These are phyloP conservation scores for Camelina laxa DNA, from an alignment of 345 rosid genomes.

Conservation along the genomic window DNA sequence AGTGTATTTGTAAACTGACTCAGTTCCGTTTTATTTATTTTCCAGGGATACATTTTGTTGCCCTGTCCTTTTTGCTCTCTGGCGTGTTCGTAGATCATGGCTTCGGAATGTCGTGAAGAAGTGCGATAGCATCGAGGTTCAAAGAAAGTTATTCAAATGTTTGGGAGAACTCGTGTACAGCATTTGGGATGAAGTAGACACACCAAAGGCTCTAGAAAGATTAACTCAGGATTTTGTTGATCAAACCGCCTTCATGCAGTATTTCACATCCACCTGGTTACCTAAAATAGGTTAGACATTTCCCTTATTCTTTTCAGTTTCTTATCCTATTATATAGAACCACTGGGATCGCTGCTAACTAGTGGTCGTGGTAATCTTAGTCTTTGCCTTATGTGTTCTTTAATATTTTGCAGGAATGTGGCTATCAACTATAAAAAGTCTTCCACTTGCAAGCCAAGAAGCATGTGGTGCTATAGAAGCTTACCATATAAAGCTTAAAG, in stretches of 20 bases:
- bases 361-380: not conserved
- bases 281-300: conserved; percentile 84
- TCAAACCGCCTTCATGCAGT: conserved; percentile 77
- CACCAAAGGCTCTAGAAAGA: conserved; percentile 60
- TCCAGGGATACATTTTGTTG: conserved; percentile 82
- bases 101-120: conserved; percentile 77
- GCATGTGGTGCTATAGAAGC: conserved; percentile 96
- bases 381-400: conserved; percentile 17
- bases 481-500: conserved; percentile 91
- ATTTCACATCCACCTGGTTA: conserved; percentile 80
- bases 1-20: conserved; percentile 1
- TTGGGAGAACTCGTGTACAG: conserved; percentile 72
- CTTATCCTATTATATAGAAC: not conserved
- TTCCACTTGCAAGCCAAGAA: conserved; percentile 98
- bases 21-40: not conserved
- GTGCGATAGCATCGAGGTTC: conserved; percentile 72
- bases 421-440: conserved; percentile 76
- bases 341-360: not conserved
- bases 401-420: conserved; percentile 73
- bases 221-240: conserved; percentile 76
- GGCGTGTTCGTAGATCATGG: conserved; percentile 98
- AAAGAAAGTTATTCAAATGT: conserved; percentile 74
- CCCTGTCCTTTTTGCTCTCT: conserved; percentile 80
- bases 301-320: not conserved
- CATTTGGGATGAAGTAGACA: conserved; percentile 68